Conservation (phyloP, 2,329 filamentous ascomycete genomes). For the Hortaea werneckii region DNA sequence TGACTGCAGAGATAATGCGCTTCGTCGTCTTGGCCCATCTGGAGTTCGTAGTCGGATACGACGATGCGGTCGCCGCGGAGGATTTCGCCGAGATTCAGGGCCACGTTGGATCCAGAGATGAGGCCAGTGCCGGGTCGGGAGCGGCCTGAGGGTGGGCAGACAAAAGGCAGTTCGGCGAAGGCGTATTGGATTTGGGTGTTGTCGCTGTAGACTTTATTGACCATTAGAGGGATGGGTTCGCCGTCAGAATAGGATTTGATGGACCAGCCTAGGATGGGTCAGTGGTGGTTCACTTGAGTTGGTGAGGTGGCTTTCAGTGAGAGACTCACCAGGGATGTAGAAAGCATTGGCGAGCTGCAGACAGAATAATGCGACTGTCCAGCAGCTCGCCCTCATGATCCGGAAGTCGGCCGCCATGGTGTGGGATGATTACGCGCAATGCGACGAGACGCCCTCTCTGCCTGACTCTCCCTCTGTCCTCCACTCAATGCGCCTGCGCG, state of each 20-base stretch:
- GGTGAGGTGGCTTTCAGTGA: too few relatives aligned
- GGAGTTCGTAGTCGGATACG: conserved; percentile 71
- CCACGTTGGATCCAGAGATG: conserved; percentile 65
- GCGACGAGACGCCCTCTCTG: neutral
- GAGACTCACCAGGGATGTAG: conserved; percentile 71
- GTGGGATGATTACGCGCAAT: neutral
- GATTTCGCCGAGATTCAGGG: conserved; percentile 78
- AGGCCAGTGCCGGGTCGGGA: conserved; percentile 56
- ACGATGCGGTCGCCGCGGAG: conserved; percentile 78
- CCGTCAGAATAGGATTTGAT: conserved; percentile 68
- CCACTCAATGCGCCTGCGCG: neutral
- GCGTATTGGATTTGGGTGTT: conserved; percentile 85
- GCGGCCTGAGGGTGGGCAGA: conserved; percentile 66
- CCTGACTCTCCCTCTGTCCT: neutral
- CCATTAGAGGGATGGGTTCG: conserved; percentile 71
- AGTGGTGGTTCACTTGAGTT: neutral
- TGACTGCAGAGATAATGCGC: conserved; percentile 64
- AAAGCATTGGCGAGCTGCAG: conserved; percentile 54
- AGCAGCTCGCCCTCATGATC: conserved; percentile 31
- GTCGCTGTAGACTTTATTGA: conserved; percentile 88
- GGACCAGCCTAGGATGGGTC: conserved; percentile 57
- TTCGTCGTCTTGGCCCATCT: conserved; percentile 64
- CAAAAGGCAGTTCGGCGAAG: conserved; percentile 79
- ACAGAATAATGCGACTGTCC: conserved; percentile 38
- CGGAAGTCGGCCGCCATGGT: conserved; percentile 29